These are phyloP conservation scores for Vigna reflexopilosa DNA, from an alignment of 306 rosid genomes.

Conservation along the genomic window DNA sequence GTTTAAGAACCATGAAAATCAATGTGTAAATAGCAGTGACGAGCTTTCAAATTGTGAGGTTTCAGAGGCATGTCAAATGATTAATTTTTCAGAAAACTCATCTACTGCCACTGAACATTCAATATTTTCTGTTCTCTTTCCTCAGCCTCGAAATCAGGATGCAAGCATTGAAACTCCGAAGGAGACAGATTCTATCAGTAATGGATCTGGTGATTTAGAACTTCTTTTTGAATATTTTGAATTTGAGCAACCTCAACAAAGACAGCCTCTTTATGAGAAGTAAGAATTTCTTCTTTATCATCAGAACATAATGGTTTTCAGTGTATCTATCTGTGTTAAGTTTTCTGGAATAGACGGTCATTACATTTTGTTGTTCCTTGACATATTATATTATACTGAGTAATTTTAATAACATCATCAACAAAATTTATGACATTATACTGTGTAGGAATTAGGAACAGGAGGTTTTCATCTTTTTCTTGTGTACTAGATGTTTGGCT, in stretches of 20 bases:
- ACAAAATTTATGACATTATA: slow-evolving; percentile 1
- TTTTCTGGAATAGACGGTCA: background rate
- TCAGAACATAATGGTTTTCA: slow-evolving; percentile 9
- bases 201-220: slow-evolving; percentile 57
- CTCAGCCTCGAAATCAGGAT: slow-evolving; percentile 49
- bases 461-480: background rate
- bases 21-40: slow-evolving; percentile 25
- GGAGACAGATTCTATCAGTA: slow-evolving; percentile 2
- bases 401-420: slow-evolving; percentile 1
- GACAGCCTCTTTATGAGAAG: slow-evolving; percentile 76
- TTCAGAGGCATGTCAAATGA: slow-evolving; percentile 40
- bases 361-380: slow-evolving; percentile 11
- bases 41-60: slow-evolving; percentile 39
- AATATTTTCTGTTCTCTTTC: slow-evolving; percentile 55
- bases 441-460: slow-evolving; percentile 18
- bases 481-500: background rate
- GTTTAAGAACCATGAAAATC: slow-evolving; percentile 52
- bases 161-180: slow-evolving; percentile 38
- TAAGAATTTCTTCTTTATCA: slow-evolving; percentile 49
- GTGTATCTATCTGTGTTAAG: background rate
- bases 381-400: slow-evolving; percentile 8
- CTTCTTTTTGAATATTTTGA: slow-evolving; percentile 90
- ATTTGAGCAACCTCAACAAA: slow-evolving; percentile 76
- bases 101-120: slow-evolving; percentile 49
- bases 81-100: slow-evolving; percentile 48